phyloP scores from a whole-genome alignment of 768 basidiomycete species.

The Tulasnella sp. region DNA sequence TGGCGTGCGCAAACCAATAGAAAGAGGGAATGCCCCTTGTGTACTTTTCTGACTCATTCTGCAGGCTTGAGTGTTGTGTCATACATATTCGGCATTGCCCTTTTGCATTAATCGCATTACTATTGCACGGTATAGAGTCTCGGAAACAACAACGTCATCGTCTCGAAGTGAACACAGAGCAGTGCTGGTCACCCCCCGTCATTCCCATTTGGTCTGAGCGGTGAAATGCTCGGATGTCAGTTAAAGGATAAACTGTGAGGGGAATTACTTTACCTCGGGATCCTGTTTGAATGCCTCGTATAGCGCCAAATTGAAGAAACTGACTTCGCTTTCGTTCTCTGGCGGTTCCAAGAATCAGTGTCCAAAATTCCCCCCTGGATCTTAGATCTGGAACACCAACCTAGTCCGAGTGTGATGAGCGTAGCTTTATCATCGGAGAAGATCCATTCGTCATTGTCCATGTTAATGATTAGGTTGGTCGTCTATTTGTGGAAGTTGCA shows the following conservation, averaged over 20 bases:
- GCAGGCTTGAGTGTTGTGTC: not conserved
- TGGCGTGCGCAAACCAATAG: slow-evolving; percentile 91
- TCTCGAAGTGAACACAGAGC: too few relatives aligned
- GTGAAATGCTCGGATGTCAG: not conserved
- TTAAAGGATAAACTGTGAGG: slow-evolving; percentile 6
- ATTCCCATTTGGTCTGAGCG: slow-evolving; percentile 18
- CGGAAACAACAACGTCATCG: too few relatives aligned
- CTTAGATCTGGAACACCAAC: slow-evolving; percentile 35
- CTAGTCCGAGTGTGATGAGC: slow-evolving; percentile 64
- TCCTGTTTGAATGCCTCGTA: slow-evolving; percentile 77
- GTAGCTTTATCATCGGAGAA: slow-evolving; percentile 52
- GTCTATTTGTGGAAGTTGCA: slow-evolving; percentile 43
- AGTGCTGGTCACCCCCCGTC: not conserved
- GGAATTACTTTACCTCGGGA: slow-evolving; percentile 50
- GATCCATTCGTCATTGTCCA: slow-evolving; percentile 93
- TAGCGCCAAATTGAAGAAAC: slow-evolving; percentile 68
- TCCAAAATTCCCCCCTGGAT: not conserved
- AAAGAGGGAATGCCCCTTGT: not conserved
- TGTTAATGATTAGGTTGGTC: slow-evolving; percentile 94
- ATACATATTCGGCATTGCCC: not conserved
- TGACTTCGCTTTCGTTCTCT: slow-evolving; percentile 97
- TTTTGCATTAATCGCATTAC: too few relatives aligned
- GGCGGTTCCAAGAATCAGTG: not conserved
- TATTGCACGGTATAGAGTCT: too few relatives aligned
- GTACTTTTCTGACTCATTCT: not conserved